Percentiles rank a stretch among this genome's conserved stretches.
Evolutionary conservation across 176 grass and related monocot species (phyloP).

Genomic region (Ampelocalamus luodianensis): DNA sequence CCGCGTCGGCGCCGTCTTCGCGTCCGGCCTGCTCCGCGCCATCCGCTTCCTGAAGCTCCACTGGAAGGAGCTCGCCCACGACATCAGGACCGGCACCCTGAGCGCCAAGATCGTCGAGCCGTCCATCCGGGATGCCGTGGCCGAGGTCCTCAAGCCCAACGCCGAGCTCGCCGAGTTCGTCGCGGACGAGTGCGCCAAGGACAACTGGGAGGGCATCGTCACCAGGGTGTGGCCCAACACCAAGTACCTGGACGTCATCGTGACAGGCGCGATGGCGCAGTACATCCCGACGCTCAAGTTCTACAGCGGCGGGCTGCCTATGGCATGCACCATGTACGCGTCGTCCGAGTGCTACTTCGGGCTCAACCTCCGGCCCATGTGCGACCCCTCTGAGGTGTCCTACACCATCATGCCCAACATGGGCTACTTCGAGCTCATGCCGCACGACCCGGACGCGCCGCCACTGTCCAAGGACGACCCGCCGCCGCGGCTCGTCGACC

Average conservation of each 20-base stretch:
- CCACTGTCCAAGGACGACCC: constrained; percentile 2
- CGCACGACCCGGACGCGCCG: constrained; percentile 39
- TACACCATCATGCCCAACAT: constrained; percentile 99
- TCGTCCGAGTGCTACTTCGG: constrained; percentile 99
- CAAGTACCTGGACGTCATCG: constrained; percentile 98
- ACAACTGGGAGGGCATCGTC: constrained; percentile 78
- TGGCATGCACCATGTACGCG: constrained; percentile 98
- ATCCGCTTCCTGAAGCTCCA: constrained; percentile 89
- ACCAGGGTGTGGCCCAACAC: constrained; percentile 89
- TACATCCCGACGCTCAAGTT: constrained; percentile 95
- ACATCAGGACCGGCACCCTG: constrained; percentile 67
- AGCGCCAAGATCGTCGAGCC: constrained; percentile 54
- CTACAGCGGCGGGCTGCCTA: constrained; percentile 83
- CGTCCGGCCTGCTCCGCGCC: constrained; percentile 92
- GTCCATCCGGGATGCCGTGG: constrained; percentile 66
- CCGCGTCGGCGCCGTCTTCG: constrained; percentile 95
- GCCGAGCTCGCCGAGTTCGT: constrained; percentile 60
- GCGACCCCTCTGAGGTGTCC: constrained; percentile 79
- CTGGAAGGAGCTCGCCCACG: constrained; percentile 69
- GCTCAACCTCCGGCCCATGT: constrained; percentile 91
- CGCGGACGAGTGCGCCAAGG: constrained; percentile 57
- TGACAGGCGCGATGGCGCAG: constrained; percentile 95
- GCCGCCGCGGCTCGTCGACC: constrained; percentile 60
- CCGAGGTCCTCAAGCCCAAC: constrained; percentile 53
- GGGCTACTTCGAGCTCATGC: constrained; percentile 96